Conservation (phyloP, 176 grass and related monocot genomes). For the Juncus inflexus region DNA sequence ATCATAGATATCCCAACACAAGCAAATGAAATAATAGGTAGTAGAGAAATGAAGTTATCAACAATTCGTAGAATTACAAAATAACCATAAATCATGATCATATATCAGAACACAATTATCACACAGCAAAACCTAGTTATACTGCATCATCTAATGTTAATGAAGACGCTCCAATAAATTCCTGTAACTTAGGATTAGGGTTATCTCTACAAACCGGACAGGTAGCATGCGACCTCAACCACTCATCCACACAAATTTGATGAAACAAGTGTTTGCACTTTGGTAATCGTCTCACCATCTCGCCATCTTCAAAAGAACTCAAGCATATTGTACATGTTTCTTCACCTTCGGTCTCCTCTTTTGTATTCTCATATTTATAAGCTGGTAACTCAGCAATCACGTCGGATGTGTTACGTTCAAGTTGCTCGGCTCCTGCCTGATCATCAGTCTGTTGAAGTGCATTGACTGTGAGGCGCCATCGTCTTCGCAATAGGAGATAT, state of each 20-base stretch:
- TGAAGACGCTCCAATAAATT: neutral
- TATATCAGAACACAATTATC: too few relatives aligned
- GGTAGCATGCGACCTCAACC: constrained; percentile 44
- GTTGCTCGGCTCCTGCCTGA: neutral
- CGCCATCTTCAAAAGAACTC: constrained; percentile 39
- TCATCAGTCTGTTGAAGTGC: neutral
- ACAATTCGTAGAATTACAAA: too few relatives aligned
- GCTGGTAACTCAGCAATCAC: constrained; percentile 43
- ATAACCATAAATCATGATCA: too few relatives aligned
- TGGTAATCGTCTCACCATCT: constrained; percentile 50
- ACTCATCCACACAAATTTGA: constrained; percentile 58
- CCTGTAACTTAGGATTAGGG: constrained; percentile 6
- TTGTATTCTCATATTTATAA: constrained; percentile 14
- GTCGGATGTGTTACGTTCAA: constrained; percentile 23
- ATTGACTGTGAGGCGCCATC: neutral
- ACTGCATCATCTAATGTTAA: neutral
- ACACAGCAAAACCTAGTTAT: too few relatives aligned
- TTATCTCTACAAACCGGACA: constrained; percentile 69
- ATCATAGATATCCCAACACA: too few relatives aligned
- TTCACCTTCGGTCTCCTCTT: neutral
- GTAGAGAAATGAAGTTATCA: too few relatives aligned
- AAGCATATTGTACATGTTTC: constrained; percentile 63
- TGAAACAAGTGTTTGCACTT: constrained; percentile 70
- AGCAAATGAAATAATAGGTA: too few relatives aligned
- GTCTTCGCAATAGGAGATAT: neutral